Percentiles rank a stretch among this genome's conserved stretches.
These are phyloP conservation scores for Cryptosporidium muris DNA, from an alignment of 169 alveolate species.

Conservation along the genomic window DNA sequence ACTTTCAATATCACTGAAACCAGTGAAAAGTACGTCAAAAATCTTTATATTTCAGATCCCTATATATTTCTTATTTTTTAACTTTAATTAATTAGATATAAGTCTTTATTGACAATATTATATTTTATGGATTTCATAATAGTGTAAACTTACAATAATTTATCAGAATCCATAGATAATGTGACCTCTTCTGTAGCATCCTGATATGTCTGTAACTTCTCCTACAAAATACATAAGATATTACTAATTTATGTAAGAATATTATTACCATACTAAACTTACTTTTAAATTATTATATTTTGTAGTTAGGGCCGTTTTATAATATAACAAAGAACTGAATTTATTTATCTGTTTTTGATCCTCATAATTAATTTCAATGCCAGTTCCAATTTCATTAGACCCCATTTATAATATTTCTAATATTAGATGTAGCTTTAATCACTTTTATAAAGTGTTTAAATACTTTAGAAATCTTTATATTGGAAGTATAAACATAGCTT, in stretches of 20 bases:
- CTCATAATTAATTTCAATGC: conserved; percentile 41
- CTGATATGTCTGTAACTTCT: conserved; percentile 40
- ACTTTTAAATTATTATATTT: conserved; percentile 46
- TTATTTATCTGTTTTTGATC: conserved; percentile 60
- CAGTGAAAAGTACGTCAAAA: too few species aligned
- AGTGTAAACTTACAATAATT: conserved; percentile 51
- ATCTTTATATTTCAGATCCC: too few species aligned
- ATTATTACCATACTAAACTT: background rate
- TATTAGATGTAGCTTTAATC: background rate
- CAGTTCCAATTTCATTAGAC: conserved; percentile 3
- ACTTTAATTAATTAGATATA: too few species aligned
- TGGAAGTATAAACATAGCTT: too few species aligned
- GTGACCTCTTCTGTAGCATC: conserved; percentile 63
- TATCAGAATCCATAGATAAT: conserved; percentile 61
- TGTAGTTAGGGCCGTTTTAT: conserved; percentile 6
- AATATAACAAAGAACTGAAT: conserved; percentile 29
- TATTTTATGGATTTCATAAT: too few species aligned
- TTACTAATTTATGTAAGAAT: background rate
- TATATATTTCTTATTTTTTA: too few species aligned
- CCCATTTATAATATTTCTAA: background rate
- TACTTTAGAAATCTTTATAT: background rate
- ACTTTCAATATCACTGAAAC: too few species aligned
- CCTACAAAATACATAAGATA: background rate
- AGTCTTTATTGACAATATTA: too few species aligned
- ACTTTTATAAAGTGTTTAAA: background rate